Percentiles rank a stretch among this genome's conserved stretches.
Conservation (phyloP, 2,329 filamentous ascomycete species). For the Saccharata proteae region DNA sequence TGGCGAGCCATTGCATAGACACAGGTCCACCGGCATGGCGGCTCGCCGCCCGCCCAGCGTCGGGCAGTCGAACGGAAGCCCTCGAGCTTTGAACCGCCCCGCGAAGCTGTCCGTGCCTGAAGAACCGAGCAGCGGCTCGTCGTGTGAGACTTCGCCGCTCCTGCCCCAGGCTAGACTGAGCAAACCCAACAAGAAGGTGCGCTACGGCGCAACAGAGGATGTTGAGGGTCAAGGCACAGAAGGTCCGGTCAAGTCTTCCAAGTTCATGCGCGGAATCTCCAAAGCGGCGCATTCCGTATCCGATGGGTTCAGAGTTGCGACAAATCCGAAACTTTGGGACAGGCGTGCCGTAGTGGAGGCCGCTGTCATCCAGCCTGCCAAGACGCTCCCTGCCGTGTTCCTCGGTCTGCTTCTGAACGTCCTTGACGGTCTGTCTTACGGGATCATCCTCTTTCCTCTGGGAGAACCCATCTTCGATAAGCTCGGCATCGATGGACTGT, state of each 20-base stretch:
- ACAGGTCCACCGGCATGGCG: too few relatives aligned
- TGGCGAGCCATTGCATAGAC: too few relatives aligned
- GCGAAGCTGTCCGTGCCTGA: too few relatives aligned
- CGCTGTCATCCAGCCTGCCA: slow-evolving; percentile 48
- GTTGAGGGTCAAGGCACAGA: slow-evolving; percentile 7
- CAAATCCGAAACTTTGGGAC: slow-evolving; percentile 63
- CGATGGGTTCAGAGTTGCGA: slow-evolving; percentile 5
- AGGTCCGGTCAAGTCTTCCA: not conserved
- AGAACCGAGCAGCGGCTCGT: too few relatives aligned
- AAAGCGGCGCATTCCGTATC: not conserved
- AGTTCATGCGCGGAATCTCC: slow-evolving; percentile 3
- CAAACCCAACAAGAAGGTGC: slow-evolving; percentile 3
- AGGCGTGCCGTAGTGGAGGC: slow-evolving; percentile 50
- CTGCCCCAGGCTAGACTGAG: slow-evolving; percentile 22
- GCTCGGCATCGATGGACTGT: slow-evolving; percentile 86
- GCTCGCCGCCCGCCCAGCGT: too few relatives aligned
- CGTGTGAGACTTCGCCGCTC: slow-evolving; percentile 26
- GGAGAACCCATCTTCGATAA: slow-evolving; percentile 75
- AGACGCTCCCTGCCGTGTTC: slow-evolving; percentile 72
- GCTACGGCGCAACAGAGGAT: slow-evolving; percentile 5
- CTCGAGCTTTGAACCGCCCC: too few relatives aligned
- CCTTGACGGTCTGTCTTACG: slow-evolving; percentile 88
- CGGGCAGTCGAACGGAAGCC: too few relatives aligned
- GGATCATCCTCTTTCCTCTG: slow-evolving; percentile 90
- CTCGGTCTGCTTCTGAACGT: slow-evolving; percentile 85